Evolutionary conservation across 371 early-diverging fungal genomes (phyloP).

Genomic region (Nematocida ironsii): DNA sequence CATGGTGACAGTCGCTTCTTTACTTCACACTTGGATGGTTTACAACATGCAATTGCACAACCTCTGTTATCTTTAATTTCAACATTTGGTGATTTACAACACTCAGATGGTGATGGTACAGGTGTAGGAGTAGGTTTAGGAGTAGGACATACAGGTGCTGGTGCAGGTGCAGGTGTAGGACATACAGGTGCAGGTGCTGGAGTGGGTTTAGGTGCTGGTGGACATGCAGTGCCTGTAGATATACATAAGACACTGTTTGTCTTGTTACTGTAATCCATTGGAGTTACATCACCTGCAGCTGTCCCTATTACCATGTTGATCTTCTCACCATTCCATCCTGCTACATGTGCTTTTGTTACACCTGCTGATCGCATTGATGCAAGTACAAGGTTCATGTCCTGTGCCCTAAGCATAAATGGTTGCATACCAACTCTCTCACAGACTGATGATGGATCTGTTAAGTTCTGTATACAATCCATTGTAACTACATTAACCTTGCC

Average conservation of each 20-base stretch:
- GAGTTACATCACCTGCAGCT: slow-evolving; percentile 32
- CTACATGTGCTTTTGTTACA: slow-evolving; percentile 9
- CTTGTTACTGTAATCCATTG: slow-evolving; percentile 30
- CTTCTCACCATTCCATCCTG: slow-evolving; percentile 50
- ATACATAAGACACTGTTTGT: slow-evolving; percentile 49
- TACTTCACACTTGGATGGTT: slow-evolving; percentile 49
- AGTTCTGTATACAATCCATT: background rate
- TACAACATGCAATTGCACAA: slow-evolving; percentile 34
- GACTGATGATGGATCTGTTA: slow-evolving; percentile 12
- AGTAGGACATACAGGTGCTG: background rate
- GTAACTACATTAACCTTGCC: slow-evolving; percentile 22
- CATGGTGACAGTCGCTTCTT: slow-evolving; percentile 38
- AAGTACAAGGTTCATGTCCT: slow-evolving; percentile 22
- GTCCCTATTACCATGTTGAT: slow-evolving; percentile 51
- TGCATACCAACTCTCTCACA: slow-evolving; percentile 16
- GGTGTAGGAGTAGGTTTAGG: background rate
- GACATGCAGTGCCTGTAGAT: background rate
- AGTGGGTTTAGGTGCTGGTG: background rate
- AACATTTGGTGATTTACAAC: slow-evolving; percentile 4
- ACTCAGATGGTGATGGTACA: background rate
- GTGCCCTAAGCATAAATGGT: slow-evolving; percentile 41
- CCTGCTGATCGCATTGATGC: slow-evolving; percentile 16
- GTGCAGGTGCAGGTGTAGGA: slow-evolving; percentile 2
- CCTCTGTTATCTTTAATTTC: slow-evolving; percentile 8
- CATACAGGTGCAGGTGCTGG: background rate